Base-by-base conservation (phyloP, 164 flowering plant genomes). In the Nymphaea thermarum region DNA sequence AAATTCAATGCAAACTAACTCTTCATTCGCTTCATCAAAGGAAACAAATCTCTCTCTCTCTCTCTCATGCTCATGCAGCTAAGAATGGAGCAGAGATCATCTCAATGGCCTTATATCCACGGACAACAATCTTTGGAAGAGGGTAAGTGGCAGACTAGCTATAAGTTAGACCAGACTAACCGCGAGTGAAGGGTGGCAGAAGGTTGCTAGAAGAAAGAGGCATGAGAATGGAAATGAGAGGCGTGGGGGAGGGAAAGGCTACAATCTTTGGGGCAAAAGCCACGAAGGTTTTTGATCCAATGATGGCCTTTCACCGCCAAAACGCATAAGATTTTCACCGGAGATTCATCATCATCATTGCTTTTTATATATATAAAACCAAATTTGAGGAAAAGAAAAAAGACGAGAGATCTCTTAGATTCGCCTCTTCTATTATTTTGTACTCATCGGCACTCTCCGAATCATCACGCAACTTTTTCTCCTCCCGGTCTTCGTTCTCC, bases 321-420 rank as follows among this genome's bases (percentile, higher is more conserved):
- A 75, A 71, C 36, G 60, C 73, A 73, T 55, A 62, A 63, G 62
- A 81, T 83, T 83, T 85, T 81, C 85, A 78, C 76, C 83, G 71
- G 36, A 25, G 88, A 84, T 87, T 82, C 78, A 82, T 81, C 89
- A 87, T 85, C 86, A 87, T 51, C 36, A 25, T 51, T 84, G 83
- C 81, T 65, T 25, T 25, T 25, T 25, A 25, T 25, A 25, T 25
- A 51, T 51, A 15, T 5, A 51, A 51, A 51, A 51, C 57, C 36
- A 25, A 25, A 25, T 25, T 25, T 25, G 36, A 25, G 36, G 36
- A 25, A 25, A 51, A 51, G 14, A 51, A 15, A 15, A 51, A 51
- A 15, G 14, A 51, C 8, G 57, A 51, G 57, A 8, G 57, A 51
- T 51, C 57, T 51, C 5, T 51, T 51, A 51, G 66, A 73, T 64